Base-by-base conservation (phyloP, 352 stramenopile species). In the Phytophthora idaei region DNA sequence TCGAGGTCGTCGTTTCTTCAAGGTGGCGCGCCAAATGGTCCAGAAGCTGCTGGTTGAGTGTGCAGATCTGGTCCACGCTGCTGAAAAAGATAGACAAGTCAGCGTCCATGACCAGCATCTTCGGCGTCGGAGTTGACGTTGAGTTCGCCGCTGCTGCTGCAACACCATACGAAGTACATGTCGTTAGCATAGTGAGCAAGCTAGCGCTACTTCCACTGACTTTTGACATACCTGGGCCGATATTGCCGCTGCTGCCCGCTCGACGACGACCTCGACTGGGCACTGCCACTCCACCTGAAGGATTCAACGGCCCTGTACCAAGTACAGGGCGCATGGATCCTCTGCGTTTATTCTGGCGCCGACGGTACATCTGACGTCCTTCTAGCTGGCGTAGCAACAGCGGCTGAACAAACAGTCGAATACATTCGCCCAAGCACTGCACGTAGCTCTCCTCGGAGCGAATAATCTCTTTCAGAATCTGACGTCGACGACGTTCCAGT, bases 61-160 rank as follows among this genome's bases (percentile, higher is more conserved):
- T 96, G 57, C 85, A 94, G 51, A 96, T 93, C 56, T 96, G 86
- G 46, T 94, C 87, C 15, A 96, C 88, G 49, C 86, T 94, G 72
- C 75, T 93, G 58, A 96, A 96, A 55, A 96, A 96, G 52, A 96
- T 92, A 8, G 87, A 87, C 70, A 96, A 83, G 50, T 92, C 85
- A 6, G 88, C 88, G 48, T 96, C 84, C 69, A 96, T 80, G 11
- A 94, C 67, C n/a, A 93, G 54, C 15, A 81, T 73, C 66, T 89
- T 90, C 37, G 64, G 57, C 15, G 51, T n/a, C 31, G 56, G 62
- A 4, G 55, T 34, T 28, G 70, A 74, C 8, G 67, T 50, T 6
- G 70, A 73, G 15, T 60, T 77, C 9, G 73, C 52, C 28, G 55
- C 62, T n/a, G 74, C 71, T 31, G 72, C 57, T 21, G 79, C 70